A percentile compares a stretch with the other conserved stretches of the same genome.
Conservation (phyloP, 2,329 filamentous ascomycete genomes). For the Ceratocystis huliohia region DNA sequence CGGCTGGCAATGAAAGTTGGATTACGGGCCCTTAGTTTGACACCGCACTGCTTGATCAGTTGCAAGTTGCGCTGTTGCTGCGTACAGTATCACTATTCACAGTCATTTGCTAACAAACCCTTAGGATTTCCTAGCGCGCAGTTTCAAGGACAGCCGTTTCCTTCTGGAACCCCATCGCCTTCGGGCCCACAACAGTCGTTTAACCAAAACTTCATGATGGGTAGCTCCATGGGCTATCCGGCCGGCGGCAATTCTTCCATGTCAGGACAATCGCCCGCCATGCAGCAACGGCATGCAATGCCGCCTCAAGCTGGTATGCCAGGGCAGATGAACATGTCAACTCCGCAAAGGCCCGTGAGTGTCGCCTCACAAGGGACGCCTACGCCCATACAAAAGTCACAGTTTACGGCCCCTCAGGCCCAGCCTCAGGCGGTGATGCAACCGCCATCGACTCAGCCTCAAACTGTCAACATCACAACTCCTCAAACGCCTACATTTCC, state of each 20-base stretch:
- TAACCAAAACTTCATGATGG: constrained; percentile 25
- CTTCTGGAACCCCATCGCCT: constrained; percentile 9
- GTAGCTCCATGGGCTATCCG: constrained; percentile 28
- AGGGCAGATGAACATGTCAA: constrained; percentile 25
- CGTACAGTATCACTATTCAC: background rate
- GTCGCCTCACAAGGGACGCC: constrained; percentile 29
- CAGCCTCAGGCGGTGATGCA: constrained; percentile 25
- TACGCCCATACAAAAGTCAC: constrained; percentile 25
- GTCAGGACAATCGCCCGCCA: constrained; percentile 42
- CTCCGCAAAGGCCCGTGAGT: constrained; percentile 27
- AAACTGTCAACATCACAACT: constrained; percentile 33
- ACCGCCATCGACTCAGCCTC: constrained; percentile 26
- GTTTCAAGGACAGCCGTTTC: constrained; percentile 16
- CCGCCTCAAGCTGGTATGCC: constrained; percentile 37
- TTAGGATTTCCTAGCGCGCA: constrained; percentile 16
- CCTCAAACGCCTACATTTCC: constrained; percentile 48
- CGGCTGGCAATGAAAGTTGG: background rate
- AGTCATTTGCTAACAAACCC: background rate
- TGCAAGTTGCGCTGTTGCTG: background rate
- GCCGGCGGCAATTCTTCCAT: constrained; percentile 46
- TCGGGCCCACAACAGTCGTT: constrained; percentile 21
- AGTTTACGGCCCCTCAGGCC: constrained; percentile 22
- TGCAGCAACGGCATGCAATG: constrained; percentile 41
- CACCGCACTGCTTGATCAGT: background rate
- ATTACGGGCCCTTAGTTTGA: background rate